Evolutionary conservation across 495 filamentous ascomycete genomes (phyloP).

Genomic region (Aspergillus biplanus): DNA sequence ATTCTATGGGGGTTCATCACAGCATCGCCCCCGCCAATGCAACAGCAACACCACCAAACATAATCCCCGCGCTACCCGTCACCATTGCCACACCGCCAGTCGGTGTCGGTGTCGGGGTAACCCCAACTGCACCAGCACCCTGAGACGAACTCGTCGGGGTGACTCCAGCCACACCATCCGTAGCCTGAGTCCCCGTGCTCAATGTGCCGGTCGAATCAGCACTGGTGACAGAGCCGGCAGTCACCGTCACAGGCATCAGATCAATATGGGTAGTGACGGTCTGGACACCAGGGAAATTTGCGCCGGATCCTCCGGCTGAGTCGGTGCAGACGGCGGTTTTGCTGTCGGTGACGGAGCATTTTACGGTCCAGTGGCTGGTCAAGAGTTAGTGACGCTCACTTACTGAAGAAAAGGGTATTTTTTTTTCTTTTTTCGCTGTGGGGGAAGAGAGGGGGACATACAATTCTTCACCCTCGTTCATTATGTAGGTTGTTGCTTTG

Average conservation of each 20-base stretch:
- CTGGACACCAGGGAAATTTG: constrained; percentile 30
- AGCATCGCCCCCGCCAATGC: constrained; percentile 22
- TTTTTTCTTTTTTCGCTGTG: too few relatives aligned
- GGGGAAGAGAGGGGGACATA: too few relatives aligned
- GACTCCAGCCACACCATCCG: too few relatives aligned
- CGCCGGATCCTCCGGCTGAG: constrained; percentile 29
- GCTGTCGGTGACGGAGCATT: constrained; percentile 41
- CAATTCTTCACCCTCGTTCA: constrained; percentile 21
- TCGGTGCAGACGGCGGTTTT: constrained; percentile 41
- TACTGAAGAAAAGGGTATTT: too few relatives aligned
- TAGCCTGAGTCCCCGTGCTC: too few relatives aligned
- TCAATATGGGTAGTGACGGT: constrained; percentile 27
- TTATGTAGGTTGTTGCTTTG: constrained; percentile 26
- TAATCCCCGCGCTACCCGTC: constrained; percentile 18
- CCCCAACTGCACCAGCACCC: not conserved
- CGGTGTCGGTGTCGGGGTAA: not conserved
- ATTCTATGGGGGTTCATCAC: not conserved
- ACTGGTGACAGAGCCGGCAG: constrained; percentile 29
- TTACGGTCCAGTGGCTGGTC: constrained; percentile 32
- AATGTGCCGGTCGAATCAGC: constrained; percentile 2
- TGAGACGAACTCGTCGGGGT: constrained; percentile 6
- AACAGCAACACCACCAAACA: constrained; percentile 27
- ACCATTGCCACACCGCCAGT: constrained; percentile 24
- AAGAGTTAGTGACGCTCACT: too few relatives aligned
- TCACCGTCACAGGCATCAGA: constrained; percentile 40